A percentile compares a stretch with the other conserved stretches of the same genome.
phyloP scores from a whole-genome alignment of 371 early-diverging fungal species.

The Apophysomyces variabilis region DNA sequence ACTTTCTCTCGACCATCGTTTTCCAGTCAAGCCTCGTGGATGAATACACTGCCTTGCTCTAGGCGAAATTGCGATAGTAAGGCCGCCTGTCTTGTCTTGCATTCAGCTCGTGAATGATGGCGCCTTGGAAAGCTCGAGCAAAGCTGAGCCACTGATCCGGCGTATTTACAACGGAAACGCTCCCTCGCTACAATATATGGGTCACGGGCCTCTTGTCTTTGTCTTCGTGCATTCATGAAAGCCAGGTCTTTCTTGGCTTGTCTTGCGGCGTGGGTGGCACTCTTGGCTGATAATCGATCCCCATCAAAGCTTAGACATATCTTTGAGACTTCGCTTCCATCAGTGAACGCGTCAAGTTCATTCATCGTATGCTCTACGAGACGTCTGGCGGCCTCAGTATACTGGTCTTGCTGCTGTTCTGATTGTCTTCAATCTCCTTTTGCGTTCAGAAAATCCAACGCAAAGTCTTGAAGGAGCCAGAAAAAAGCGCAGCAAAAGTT shows the following conservation, averaged over 20 bases:
- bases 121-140: not conserved
- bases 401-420: too few species aligned
- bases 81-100: not conserved
- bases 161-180: conserved; percentile 5
- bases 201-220: not conserved
- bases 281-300: not conserved
- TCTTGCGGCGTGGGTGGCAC: conserved; percentile 5
- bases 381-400: too few species aligned
- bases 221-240: not conserved
- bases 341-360: too few species aligned
- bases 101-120: not conserved
- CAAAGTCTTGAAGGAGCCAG: not conserved
- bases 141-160: not conserved
- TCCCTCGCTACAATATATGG: not conserved
- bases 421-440: not conserved
- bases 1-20: too few species aligned
- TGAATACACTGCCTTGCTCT: not conserved
- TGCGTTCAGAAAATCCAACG: not conserved
- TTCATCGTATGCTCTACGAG: too few species aligned
- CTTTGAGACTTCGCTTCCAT: not conserved
- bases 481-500: not conserved
- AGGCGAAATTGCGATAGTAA: not conserved
- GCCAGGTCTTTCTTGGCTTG: conserved; percentile 2
- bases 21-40: not conserved
- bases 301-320: conserved; percentile 1